A percentile compares a stretch with the other conserved stretches of the same genome.
phyloP scores from a whole-genome alignment of 352 stramenopile genomes.

The Phytophthora aleatoria region DNA sequence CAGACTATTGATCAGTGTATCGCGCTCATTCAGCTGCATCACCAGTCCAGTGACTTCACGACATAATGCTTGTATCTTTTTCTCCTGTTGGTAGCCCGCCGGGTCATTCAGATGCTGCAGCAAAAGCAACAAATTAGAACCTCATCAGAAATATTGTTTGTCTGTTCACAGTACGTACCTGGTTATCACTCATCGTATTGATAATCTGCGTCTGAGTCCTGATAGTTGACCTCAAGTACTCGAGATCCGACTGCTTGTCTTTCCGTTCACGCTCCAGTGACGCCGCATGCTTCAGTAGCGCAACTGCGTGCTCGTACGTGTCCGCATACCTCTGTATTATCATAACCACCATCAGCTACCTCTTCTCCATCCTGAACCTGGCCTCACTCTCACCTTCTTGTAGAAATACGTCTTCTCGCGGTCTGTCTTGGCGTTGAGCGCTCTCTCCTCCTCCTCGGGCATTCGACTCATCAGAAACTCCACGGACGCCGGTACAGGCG shows the following conservation, averaged over 20 bases:
- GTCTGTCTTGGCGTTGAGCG: constrained; percentile 62
- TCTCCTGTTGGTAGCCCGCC: constrained; percentile 47
- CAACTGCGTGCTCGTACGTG: constrained; percentile 63
- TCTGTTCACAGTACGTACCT: constrained; percentile 28
- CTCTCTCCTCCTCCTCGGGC: constrained; percentile 62
- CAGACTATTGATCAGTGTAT: constrained; percentile 63
- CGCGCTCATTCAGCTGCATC: constrained; percentile 57
- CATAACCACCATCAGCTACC: neutral
- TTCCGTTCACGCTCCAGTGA: constrained; percentile 45
- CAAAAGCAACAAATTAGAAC: constrained; percentile 12
- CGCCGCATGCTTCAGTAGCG: constrained; percentile 49
- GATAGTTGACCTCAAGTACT: constrained; percentile 53
- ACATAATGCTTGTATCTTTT: constrained; percentile 59
- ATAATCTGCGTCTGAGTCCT: constrained; percentile 63
- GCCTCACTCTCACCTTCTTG: constrained; percentile 56
- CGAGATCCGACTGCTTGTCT: constrained; percentile 48
- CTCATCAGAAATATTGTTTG: neutral
- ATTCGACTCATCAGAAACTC: constrained; percentile 65
- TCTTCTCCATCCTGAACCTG: neutral
- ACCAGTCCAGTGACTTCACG: constrained; percentile 61
- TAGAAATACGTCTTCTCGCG: constrained; percentile 68
- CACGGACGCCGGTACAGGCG: constrained; percentile 42
- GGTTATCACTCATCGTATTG: constrained; percentile 48
- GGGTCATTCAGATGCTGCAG: constrained; percentile 37
- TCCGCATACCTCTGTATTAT: constrained; percentile 63